phyloP scores from a whole-genome alignment of 2,329 filamentous ascomycete genomes.

The Colletotrichum shisoi region DNA sequence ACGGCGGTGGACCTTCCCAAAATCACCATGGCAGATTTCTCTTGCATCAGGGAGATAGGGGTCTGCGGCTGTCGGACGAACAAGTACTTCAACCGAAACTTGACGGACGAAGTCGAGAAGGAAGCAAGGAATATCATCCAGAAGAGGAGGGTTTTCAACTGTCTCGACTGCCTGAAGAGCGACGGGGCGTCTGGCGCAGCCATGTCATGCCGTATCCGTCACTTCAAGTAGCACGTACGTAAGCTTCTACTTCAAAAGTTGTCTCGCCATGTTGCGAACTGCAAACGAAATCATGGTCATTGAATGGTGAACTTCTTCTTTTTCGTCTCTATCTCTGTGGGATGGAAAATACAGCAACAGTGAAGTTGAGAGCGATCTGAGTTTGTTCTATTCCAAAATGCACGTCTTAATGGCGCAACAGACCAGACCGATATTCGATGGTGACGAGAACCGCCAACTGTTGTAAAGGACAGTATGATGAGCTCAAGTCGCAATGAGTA shows the following conservation, averaged over 20 bases:
- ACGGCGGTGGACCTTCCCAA: constrained; percentile 27
- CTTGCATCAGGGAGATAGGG: constrained; percentile 17
- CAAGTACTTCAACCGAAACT: constrained; percentile 12
- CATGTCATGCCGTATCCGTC: constrained; percentile 8
- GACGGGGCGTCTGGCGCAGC: constrained; percentile 1
- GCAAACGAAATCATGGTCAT: too few species aligned
- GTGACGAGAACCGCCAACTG: too few species aligned
- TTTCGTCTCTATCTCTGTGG: too few species aligned
- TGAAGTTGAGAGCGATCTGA: too few species aligned
- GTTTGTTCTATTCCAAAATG: too few species aligned
- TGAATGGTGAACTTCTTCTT: too few species aligned
- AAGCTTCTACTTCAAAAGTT: too few species aligned
- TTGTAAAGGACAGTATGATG: too few species aligned
- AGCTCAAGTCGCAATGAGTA: too few species aligned
- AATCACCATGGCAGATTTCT: constrained; percentile 27
- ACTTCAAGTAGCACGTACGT: background rate
- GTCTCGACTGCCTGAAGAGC: constrained; percentile 38
- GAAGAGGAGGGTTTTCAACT: constrained; percentile 33
- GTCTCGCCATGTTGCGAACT: too few species aligned
- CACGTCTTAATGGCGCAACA: background rate
- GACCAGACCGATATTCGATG: too few species aligned
- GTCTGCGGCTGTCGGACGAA: constrained; percentile 33
- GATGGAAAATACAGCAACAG: too few species aligned
- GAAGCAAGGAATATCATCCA: constrained; percentile 35
- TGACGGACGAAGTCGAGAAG: constrained; percentile 21